Evolutionary conservation across 495 filamentous ascomycete species (phyloP), one percentile per base, ranked within the genome.

Genomic region (Hypoxylon cercidicola): DNA sequence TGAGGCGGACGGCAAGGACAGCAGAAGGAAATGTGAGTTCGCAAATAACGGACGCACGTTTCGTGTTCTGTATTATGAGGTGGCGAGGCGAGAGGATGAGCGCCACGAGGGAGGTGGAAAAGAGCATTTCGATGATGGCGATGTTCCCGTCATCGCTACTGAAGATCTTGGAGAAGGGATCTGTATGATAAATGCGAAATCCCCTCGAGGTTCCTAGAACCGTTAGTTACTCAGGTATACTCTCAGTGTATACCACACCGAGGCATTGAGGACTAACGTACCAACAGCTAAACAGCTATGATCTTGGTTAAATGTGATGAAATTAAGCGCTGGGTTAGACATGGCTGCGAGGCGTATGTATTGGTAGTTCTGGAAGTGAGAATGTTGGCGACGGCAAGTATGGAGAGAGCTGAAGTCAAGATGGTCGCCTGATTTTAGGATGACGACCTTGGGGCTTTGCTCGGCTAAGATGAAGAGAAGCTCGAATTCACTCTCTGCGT

Each of bases 251-350:
- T 20, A 50, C 15, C 0, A 12, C 11, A 30, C 5, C 19, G 41
- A 44, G 21, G 44, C 5, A 25, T 32, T 1, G 21, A 50, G 30
- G 18, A 13, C 8, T 15, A 43, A 72, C 88, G 65, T 80, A 91
- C 92, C 94, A 64, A 97, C 92, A 79, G 93, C 95, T 60, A 99
- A 82, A 74, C 93, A 92, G 84, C 91, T 96, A 83, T 96, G 91
- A 83, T 99, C 95, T 80, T 99, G 95, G 78, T 99, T 99, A 79
- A 98, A 99, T 15, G 93, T 98, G 71, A 99, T 91, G 74, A 94
- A 99, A 75, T 98, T 99, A 84, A 99, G 94, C 3, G 87, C 82
- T 78, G 88, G 76, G 62, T 62, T 74, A 60, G 80, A 71, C 80
- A 82, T 83, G 60, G 48, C 61, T 66, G 59, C n/a, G 43, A 57